phyloP scores from a whole-genome alignment of 805 yeast species.

The Myxozyma kluyveri region DNA sequence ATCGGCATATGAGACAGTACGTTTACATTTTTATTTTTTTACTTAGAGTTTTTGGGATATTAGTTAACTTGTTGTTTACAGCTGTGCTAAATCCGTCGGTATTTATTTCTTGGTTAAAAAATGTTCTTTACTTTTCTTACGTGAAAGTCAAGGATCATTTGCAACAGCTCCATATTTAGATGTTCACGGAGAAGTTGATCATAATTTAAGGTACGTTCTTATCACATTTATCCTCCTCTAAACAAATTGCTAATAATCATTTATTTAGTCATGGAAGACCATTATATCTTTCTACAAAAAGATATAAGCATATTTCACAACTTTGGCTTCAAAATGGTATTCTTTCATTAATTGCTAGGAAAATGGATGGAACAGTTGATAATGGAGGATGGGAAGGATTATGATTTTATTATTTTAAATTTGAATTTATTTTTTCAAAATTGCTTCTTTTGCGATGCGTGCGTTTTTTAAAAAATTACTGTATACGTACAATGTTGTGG shows the following conservation, averaged over 20 bases:
- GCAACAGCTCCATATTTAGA: constrained; percentile 80
- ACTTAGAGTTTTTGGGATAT: background rate
- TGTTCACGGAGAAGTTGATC: constrained; percentile 80
- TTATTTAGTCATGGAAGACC: constrained; percentile 58
- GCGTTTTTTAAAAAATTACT: too few relatives aligned
- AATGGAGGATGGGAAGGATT: constrained; percentile 93
- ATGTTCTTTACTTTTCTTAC: constrained; percentile 59
- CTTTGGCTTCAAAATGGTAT: constrained; percentile 79
- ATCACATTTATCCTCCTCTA: too few relatives aligned
- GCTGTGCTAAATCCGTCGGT: constrained; percentile 60
- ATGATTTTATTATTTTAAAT: constrained; percentile 18
- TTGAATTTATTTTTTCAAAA: background rate
- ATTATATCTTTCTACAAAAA: constrained; percentile 55
- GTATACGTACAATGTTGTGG: background rate
- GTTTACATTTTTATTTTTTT: constrained; percentile 29
- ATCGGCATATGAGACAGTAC: constrained; percentile 57
- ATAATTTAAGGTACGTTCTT: constrained; percentile 48
- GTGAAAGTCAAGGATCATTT: constrained; percentile 79
- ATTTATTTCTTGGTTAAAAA: constrained; percentile 70
- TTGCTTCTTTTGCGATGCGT: background rate
- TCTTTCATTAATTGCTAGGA: constrained; percentile 72
- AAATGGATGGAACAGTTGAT: constrained; percentile 73
- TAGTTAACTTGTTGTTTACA: background rate
- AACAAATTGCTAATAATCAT: constrained; percentile 1
- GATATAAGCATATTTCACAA: constrained; percentile 63